phyloP scores from a whole-genome alignment of 2,329 filamentous ascomycete species.

The Fusarium domesticum region DNA sequence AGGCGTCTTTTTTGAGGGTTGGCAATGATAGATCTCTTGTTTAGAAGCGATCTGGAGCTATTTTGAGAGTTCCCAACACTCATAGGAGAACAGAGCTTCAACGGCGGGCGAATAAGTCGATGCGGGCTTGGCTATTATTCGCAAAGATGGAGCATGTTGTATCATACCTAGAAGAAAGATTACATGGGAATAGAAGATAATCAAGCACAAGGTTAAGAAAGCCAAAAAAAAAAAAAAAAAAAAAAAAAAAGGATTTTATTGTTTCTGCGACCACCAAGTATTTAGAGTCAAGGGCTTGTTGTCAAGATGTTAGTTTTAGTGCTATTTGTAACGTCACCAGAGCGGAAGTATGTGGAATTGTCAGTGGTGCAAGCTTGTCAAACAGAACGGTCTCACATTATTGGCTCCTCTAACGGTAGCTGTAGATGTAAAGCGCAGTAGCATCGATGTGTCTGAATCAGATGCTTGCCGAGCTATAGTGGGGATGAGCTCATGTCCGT shows the following conservation, averaged over 20 bases:
- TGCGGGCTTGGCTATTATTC: constrained; percentile 5
- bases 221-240: too few species aligned
- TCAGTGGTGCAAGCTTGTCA: too few species aligned
- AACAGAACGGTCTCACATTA: too few species aligned
- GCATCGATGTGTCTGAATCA: too few species aligned
- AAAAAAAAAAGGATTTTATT: too few species aligned
- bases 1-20: constrained; percentile 32
- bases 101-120: constrained; percentile 6
- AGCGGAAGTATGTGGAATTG: too few species aligned
- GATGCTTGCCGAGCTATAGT: background rate
- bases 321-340: too few species aligned
- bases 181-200: background rate
- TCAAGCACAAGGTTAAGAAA: too few species aligned
- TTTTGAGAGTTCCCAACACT: constrained; percentile 3
- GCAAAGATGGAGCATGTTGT: too few species aligned
- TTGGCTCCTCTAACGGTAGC: too few species aligned
- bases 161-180: constrained; percentile 1
- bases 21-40: constrained; percentile 36
- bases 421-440: too few species aligned
- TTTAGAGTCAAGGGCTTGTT: background rate
- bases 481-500: background rate
- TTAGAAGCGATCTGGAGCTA: constrained; percentile 34
- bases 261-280: background rate
- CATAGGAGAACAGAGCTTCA: constrained; percentile 4
- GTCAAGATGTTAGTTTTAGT: too few species aligned